Percentiles rank a stretch among this genome's conserved stretches.
Evolutionary conservation across 2,329 filamentous ascomycete genomes (phyloP).

Genomic region (Spiromastix sp.): DNA sequence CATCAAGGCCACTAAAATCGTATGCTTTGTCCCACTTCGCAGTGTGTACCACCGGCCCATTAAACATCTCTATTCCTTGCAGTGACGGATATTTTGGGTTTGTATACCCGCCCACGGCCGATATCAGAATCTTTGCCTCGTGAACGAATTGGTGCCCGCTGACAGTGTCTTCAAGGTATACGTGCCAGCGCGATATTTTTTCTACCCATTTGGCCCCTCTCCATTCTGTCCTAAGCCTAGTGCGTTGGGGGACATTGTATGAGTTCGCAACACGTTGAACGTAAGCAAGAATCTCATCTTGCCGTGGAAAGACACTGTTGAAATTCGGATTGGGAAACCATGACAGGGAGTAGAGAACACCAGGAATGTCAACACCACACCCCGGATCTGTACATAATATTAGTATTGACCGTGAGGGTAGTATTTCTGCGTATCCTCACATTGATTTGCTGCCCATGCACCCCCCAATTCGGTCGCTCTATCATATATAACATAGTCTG

Average conservation of each 20-base stretch:
- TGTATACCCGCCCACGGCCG: constrained; percentile 43
- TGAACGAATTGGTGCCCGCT: constrained; percentile 20
- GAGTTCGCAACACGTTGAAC: constrained; percentile 38
- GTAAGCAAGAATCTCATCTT: constrained; percentile 41
- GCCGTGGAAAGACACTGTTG: constrained; percentile 39
- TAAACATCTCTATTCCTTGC: constrained; percentile 14
- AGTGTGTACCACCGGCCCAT: constrained; percentile 19
- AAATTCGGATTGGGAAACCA: constrained; percentile 43
- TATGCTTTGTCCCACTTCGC: constrained; percentile 18
- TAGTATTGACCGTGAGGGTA: neutral
- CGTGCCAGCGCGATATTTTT: constrained; percentile 38
- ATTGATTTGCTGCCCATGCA: constrained; percentile 51
- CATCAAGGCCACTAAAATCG: constrained; percentile 16
- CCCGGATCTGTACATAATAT: constrained; percentile 26
- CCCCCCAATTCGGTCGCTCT: constrained; percentile 45
- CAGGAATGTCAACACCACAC: constrained; percentile 43
- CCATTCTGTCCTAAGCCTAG: constrained; percentile 44
- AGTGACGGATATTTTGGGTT: constrained; percentile 38
- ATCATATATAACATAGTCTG: constrained; percentile 38
- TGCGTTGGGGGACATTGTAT: constrained; percentile 42
- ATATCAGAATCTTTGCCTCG: constrained; percentile 41
- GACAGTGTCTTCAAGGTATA: constrained; percentile 16
- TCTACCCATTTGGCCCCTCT: constrained; percentile 40
- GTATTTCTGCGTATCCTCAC: neutral
- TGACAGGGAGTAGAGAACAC: constrained; percentile 45